These are phyloP conservation scores for Paracoccidioides lutzii DNA, from an alignment of 2,329 filamentous ascomycete genomes.

Conservation along the genomic window DNA sequence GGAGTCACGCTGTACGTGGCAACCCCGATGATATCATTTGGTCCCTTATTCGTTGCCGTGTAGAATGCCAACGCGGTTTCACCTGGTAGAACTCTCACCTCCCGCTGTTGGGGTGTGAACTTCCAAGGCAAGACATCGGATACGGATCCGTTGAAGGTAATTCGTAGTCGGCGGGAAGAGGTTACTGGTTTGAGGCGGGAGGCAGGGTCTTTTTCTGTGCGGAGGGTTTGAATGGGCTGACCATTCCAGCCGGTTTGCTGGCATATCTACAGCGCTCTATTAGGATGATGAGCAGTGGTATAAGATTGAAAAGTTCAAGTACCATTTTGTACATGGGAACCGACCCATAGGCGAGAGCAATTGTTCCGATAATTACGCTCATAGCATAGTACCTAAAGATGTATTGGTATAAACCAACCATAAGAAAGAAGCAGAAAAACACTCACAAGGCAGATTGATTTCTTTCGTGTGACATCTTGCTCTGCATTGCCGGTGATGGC, in stretches of 20 bases:
- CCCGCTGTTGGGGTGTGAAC: slow-evolving; percentile 89
- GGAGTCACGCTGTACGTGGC: slow-evolving; percentile 97
- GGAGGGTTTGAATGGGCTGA: slow-evolving; percentile 72
- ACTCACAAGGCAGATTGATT: slow-evolving; percentile 44
- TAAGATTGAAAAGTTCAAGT: neutral
- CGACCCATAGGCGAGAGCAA: slow-evolving; percentile 52
- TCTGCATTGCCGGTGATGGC: slow-evolving; percentile 21
- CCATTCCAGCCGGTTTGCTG: slow-evolving; percentile 65
- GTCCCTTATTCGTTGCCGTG: slow-evolving; percentile 82
- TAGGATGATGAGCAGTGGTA: neutral
- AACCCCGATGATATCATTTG: slow-evolving; percentile 91
- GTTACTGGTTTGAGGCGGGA: slow-evolving; percentile 69
- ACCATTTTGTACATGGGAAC: slow-evolving; percentile 38
- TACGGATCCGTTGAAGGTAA: slow-evolving; percentile 91
- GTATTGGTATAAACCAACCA: slow-evolving; percentile 3
- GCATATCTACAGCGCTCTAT: slow-evolving; percentile 29
- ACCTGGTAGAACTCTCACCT: slow-evolving; percentile 86
- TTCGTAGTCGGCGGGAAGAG: slow-evolving; percentile 69
- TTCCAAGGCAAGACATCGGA: slow-evolving; percentile 96
- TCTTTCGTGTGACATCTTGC: slow-evolving; percentile 29
- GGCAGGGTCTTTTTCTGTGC: slow-evolving; percentile 55
- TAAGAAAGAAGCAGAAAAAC: neutral
- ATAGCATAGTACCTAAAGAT: slow-evolving; percentile 47
- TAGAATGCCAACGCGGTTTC: slow-evolving; percentile 97
- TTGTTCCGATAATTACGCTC: slow-evolving; percentile 49